phyloP scores from a whole-genome alignment of 257 asterid species.

The Ophiorrhiza pumila region DNA sequence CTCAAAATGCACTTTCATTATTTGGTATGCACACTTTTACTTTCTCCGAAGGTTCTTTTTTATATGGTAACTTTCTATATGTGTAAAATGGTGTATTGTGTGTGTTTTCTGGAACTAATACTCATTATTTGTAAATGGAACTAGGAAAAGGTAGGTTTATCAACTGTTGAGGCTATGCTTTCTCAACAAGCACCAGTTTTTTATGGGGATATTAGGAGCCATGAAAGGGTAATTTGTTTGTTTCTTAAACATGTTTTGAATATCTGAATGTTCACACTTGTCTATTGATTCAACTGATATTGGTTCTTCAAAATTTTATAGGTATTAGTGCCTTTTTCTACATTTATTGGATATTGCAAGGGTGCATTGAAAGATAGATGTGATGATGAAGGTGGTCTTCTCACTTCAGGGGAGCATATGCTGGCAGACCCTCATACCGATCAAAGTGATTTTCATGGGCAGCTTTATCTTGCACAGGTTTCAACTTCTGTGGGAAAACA shows the following conservation, averaged over 20 bases:
- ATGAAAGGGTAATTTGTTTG: constrained; percentile 66
- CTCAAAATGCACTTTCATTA: not conserved
- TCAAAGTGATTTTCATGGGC: constrained; percentile 46
- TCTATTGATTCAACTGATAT: not conserved
- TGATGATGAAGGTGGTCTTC: constrained; percentile 26
- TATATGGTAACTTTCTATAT: not conserved
- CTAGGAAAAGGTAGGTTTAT: constrained; percentile 65
- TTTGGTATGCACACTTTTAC: not conserved
- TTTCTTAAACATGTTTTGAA: not conserved
- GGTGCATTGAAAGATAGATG: constrained; percentile 35
- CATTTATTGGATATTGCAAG: constrained; percentile 80
- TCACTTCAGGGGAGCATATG: constrained; percentile 34
- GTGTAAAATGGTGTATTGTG: not conserved
- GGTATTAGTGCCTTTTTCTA: constrained; percentile 75
- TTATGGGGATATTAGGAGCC: constrained; percentile 91
- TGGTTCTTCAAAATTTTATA: constrained; percentile 15
- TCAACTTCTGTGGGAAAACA: constrained; percentile 14
- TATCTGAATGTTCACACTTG: constrained; percentile 1
- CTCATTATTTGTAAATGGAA: constrained; percentile 16
- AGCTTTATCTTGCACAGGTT: constrained; percentile 94
- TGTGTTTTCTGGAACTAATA: constrained; percentile 11
- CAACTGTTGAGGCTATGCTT: constrained; percentile 80
- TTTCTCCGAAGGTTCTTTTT: not conserved
- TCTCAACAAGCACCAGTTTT: constrained; percentile 82
- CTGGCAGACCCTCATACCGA: constrained; percentile 27